phyloP scores from a whole-genome alignment of 345 rosid genomes.

The Acer saccharum region DNA sequence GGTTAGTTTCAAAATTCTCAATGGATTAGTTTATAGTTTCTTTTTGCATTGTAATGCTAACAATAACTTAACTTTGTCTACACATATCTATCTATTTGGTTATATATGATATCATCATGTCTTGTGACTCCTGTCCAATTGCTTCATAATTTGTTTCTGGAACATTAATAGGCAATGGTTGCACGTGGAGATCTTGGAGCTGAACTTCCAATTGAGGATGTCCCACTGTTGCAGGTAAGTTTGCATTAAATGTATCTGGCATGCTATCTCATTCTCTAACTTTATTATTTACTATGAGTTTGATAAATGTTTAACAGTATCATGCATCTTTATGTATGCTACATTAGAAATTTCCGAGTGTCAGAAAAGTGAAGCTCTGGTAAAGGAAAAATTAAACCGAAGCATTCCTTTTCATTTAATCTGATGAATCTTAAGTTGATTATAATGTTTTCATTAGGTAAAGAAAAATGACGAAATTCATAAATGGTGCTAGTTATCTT shows the following conservation, averaged over 20 bases:
- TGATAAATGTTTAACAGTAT: neutral
- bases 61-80: neutral
- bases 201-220: constrained; percentile 98
- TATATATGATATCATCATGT: neutral
- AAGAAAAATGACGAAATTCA: neutral
- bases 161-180: constrained; percentile 81
- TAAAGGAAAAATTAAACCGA: neutral
- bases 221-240: constrained; percentile 89
- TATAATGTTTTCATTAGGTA: neutral
- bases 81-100: neutral
- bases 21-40: neutral
- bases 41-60: neutral
- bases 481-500: neutral
- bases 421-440: constrained; percentile 1
- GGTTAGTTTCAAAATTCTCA: constrained; percentile 51
- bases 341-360: neutral
- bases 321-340: constrained; percentile 1
- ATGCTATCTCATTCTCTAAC: neutral
- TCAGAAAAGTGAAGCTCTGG: neutral
- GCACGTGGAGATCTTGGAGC: constrained; percentile 99
- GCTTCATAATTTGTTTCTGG: constrained; percentile 3
- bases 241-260: neutral
- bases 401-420: constrained; percentile 1
- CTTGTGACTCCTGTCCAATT: neutral
- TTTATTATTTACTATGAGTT: neutral